phyloP scores from a whole-genome alignment of 202 grass and related monocot genomes.

The Carex arenaria region DNA sequence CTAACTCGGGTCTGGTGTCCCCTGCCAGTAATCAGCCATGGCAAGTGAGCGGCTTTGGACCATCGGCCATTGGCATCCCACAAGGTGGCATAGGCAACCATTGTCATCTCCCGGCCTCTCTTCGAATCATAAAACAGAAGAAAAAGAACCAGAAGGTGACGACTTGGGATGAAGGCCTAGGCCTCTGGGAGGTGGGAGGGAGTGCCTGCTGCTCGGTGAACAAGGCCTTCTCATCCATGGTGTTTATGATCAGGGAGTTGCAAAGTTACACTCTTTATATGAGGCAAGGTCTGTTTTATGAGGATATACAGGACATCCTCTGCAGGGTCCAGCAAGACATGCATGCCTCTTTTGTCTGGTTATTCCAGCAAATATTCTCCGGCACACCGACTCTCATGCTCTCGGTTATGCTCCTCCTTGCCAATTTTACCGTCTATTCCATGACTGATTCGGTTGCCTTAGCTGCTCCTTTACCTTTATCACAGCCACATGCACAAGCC shows the following conservation, averaged over 20 bases:
- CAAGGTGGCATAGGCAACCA: conserved; percentile 55
- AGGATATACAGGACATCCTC: conserved; percentile 66
- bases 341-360: conserved; percentile 90
- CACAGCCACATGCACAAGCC: conserved; percentile 21
- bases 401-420: conserved; percentile 89
- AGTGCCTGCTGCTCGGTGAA: conserved; percentile 50
- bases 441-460: conserved; percentile 40
- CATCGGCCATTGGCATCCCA: conserved; percentile 6
- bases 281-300: conserved; percentile 54
- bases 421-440: conserved; percentile 93
- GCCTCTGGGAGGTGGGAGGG: conserved; percentile 48
- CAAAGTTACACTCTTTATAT: conserved; percentile 81
- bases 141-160: conserved; percentile 38
- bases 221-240: conserved; percentile 86
- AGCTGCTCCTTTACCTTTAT: conserved; percentile 24
- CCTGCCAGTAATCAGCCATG: neutral
- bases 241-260: conserved; percentile 89
- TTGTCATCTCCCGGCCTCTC: conserved; percentile 60
- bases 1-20: neutral
- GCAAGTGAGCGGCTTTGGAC: neutral
- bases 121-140: conserved; percentile 72
- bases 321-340: conserved; percentile 67
- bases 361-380: conserved; percentile 92
- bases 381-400: conserved; percentile 88
- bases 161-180: conserved; percentile 36